phyloP scores from a whole-genome alignment of 2,329 filamentous ascomycete genomes.

The Aspergillus versicolor region DNA sequence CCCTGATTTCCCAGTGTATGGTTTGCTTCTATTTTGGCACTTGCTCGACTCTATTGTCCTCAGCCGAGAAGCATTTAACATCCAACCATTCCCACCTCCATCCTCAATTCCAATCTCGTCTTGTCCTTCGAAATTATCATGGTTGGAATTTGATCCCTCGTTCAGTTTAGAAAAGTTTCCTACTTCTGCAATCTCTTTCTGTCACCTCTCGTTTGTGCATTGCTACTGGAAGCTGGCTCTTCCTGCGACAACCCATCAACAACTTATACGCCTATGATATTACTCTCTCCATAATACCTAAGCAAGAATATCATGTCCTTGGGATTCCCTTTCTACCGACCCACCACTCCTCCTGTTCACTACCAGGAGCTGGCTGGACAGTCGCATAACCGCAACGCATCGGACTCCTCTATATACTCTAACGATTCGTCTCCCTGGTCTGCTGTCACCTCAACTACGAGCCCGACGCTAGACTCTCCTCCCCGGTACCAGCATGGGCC shows the following conservation, averaged over 20 bases:
- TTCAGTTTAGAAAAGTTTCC: conserved; percentile 17
- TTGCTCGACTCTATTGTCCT: conserved; percentile 19
- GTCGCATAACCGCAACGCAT: conserved; percentile 61
- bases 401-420: conserved; percentile 65
- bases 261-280: conserved; percentile 1
- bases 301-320: conserved; percentile 38
- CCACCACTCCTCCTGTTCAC: conserved; percentile 44
- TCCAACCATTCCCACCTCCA: conserved; percentile 33
- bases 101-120: conserved; percentile 9
- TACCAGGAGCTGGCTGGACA: conserved; percentile 34
- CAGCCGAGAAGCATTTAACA: conserved; percentile 39
- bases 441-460: conserved; percentile 66
- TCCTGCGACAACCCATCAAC: conserved; percentile 13
- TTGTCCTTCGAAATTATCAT: conserved; percentile 20
- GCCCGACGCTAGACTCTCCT: conserved; percentile 66
- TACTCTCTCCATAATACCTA: neutral
- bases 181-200: conserved; percentile 6
- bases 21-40: conserved; percentile 28
- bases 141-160: conserved; percentile 20
- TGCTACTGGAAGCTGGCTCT: conserved; percentile 24
- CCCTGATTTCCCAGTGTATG: conserved; percentile 22
- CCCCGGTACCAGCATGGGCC: conserved; percentile 74
- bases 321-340: conserved; percentile 44
- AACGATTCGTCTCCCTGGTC: conserved; percentile 69
- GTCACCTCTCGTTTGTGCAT: conserved; percentile 17